A percentile compares a stretch with the other conserved stretches of the same genome.
Conservation (phyloP, 768 basidiomycete genomes). For the Leucocoprinus leucothites region DNA sequence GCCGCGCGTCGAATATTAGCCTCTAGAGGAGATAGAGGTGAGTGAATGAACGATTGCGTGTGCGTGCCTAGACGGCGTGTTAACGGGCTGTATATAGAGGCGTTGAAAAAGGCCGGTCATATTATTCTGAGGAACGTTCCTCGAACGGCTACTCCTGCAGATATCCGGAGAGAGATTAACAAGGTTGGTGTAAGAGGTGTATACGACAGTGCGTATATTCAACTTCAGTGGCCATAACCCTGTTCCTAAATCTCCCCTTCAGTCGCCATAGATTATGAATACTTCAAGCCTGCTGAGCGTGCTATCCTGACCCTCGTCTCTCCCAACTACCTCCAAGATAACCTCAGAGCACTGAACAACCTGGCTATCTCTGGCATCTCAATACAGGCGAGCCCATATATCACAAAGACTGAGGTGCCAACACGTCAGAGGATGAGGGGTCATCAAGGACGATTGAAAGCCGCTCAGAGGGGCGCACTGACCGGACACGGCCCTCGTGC, state of each 20-base stretch:
- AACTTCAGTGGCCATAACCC: background rate
- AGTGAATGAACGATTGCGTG: too few species aligned
- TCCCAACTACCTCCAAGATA: conserved; percentile 39
- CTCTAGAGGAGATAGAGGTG: too few species aligned
- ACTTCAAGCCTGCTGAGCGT: conserved; percentile 55
- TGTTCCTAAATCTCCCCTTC: background rate
- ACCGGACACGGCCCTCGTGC: conserved; percentile 49
- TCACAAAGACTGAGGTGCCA: background rate
- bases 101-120: conserved; percentile 28
- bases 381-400: background rate
- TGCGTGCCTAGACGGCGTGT: too few species aligned
- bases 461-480: conserved; percentile 20
- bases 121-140: conserved; percentile 51
- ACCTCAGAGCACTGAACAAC: conserved; percentile 38
- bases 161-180: conserved; percentile 45
- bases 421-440: conserved; percentile 19
- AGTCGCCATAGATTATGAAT: conserved; percentile 61
- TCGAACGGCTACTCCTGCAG: conserved; percentile 47
- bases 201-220: conserved; percentile 34
- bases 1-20: too few species aligned
- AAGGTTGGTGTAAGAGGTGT: conserved; percentile 44
- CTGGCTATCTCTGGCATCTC: conserved; percentile 42
- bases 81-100: conserved; percentile 10
- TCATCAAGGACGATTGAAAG: conserved; percentile 27
- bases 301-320: conserved; percentile 56